These are phyloP conservation scores for Fusarium setosum DNA, from an alignment of 2,329 filamentous ascomycete genomes.

Conservation along the genomic window DNA sequence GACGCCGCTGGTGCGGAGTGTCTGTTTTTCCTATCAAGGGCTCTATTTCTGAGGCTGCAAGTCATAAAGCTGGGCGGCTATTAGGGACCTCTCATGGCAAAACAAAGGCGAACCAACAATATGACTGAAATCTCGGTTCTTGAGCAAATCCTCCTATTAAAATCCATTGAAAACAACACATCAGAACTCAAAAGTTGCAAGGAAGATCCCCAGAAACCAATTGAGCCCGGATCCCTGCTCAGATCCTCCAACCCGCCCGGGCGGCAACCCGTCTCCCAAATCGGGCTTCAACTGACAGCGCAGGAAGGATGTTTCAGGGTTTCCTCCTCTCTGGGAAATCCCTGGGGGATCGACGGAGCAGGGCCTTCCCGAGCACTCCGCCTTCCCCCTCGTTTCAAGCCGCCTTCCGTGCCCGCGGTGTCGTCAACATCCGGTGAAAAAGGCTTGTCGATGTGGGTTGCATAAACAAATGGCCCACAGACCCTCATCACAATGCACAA, in stretches of 20 bases:
- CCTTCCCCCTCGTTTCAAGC: slow-evolving; percentile 2
- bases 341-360: neutral
- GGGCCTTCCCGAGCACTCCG: neutral
- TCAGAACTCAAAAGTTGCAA: too few species aligned
- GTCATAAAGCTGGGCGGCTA: neutral
- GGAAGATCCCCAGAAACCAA: neutral
- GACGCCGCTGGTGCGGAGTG: neutral
- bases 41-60: neutral
- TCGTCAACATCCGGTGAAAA: neutral
- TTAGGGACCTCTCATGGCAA: neutral
- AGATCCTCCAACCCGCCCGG: neutral
- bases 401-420: neutral
- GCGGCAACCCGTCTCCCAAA: neutral
- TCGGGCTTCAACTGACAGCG: neutral
- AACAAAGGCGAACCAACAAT: neutral
- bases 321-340: neutral
- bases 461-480: neutral
- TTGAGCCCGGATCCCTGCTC: neutral
- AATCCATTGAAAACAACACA: too few species aligned
- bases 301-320: neutral
- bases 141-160: too few species aligned
- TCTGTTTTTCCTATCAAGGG: neutral
- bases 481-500: neutral
- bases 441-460: neutral
- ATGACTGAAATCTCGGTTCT: too few species aligned